Evolutionary conservation across 1,139 yeast species (phyloP), one percentile per base, ranked within the genome.

Genomic region (Zhuliangozyma blackwelliae): DNA sequence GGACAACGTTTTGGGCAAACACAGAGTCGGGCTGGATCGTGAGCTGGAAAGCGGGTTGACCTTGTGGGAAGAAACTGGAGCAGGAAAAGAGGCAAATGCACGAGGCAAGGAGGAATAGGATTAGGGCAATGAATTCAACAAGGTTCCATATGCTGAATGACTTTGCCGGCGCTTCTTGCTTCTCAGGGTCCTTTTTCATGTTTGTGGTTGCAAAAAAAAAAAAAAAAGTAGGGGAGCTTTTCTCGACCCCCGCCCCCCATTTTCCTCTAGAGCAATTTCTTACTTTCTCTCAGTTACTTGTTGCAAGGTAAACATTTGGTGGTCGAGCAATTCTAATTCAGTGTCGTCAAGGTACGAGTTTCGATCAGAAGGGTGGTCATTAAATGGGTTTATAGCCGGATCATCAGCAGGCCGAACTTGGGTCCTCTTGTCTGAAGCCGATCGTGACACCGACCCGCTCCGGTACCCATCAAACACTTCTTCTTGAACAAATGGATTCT

Each of bases 261-360:
- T n/a, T n/a, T n/a, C n/a, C n/a, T n/a, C n/a, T n/a, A n/a, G n/a
- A n/a, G n/a, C n/a, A n/a, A n/a, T n/a, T n/a, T n/a, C n/a, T n/a
- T n/a, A n/a, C n/a, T n/a, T n/a, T n/a, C n/a, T n/a, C n/a, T n/a
- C n/a, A n/a, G n/a, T n/a, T n/a, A n/a, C n/a, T n/a, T n/a, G n/a
- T n/a, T n/a, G n/a, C n/a, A n/a, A n/a, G 7, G 5, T 25, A 29
- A 41, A 41, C 43, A 40, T 31, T 27, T 33, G 41, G 29, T 40
- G 34, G 33, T 61, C 62, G 43, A 62, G 49, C 25, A 52, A 49
- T 29, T 52, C 48, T 39, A 58, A 47, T 36, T 63, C 68, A 9
- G 57, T 60, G 3, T 60, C 61, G 33, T 56, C 56, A 37, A 63
- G 51, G 25, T 54, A 39, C 3, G 68, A 62, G 8, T 43, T 36